Evolutionary conservation across 1,284 basidiomycete genomes (phyloP).

Genomic region (Lentinus polychrous): DNA sequence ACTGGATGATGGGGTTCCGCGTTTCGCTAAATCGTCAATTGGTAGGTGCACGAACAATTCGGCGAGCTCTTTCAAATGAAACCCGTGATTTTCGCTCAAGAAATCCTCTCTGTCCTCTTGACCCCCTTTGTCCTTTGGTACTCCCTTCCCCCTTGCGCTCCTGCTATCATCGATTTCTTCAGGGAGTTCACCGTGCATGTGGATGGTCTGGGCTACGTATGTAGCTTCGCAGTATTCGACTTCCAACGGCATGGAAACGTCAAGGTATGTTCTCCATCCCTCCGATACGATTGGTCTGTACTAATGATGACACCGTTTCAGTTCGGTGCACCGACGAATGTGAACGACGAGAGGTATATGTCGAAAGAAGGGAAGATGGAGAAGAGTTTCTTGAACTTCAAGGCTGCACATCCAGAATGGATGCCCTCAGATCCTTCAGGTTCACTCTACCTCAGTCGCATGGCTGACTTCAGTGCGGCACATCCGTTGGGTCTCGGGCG

Average conservation of each 20-base stretch:
- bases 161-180: slow-evolving; percentile 92
- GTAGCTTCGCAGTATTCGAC: slow-evolving; percentile 97
- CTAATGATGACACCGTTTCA: slow-evolving; percentile 20
- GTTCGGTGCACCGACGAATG: slow-evolving; percentile 73
- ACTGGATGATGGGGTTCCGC: slow-evolving; percentile 2
- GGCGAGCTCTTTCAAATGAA: slow-evolving; percentile 88
- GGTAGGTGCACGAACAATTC: slow-evolving; percentile 85
- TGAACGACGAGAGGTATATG: slow-evolving; percentile 66
- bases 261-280: slow-evolving; percentile 43
- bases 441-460: slow-evolving; percentile 78
- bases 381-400: slow-evolving; percentile 95
- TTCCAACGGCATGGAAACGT: slow-evolving; percentile 88
- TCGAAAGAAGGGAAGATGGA: slow-evolving; percentile 97
- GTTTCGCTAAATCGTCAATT: slow-evolving; percentile 7
- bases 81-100: slow-evolving; percentile 79
- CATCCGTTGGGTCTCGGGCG: slow-evolving; percentile 23
- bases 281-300: background rate
- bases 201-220: slow-evolving; percentile 93
- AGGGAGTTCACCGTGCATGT: slow-evolving; percentile 95
- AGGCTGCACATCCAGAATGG: slow-evolving; percentile 94
- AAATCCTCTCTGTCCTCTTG: slow-evolving; percentile 84
- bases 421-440: slow-evolving; percentile 81
- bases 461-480: slow-evolving; percentile 62
- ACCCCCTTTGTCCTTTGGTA: slow-evolving; percentile 95
- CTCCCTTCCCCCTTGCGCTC: slow-evolving; percentile 83